These are phyloP conservation scores for Thymus mandschuricus DNA, from an alignment of 257 asterid genomes.

Conservation along the genomic window DNA sequence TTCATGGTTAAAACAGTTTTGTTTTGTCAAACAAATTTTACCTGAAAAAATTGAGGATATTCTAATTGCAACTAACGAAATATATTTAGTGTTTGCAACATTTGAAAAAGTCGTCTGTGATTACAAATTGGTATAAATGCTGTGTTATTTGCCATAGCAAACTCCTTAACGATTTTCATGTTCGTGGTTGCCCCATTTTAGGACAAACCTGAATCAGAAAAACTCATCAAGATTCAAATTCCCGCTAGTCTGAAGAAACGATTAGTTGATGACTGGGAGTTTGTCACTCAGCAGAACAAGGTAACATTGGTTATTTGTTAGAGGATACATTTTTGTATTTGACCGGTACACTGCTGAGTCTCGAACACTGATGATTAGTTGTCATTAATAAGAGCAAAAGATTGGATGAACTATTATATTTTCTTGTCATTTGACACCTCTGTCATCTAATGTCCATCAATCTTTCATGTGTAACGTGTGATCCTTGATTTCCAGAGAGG, in stretches of 20 bases:
- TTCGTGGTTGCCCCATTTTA: slow-evolving; percentile 37
- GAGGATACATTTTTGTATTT: neutral
- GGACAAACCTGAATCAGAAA: slow-evolving; percentile 61
- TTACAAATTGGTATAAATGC: neutral
- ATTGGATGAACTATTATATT: neutral
- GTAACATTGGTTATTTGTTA: slow-evolving; percentile 42
- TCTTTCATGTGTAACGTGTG: neutral
- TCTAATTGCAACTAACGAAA: neutral
- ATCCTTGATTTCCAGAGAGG: neutral
- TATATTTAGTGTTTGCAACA: neutral
- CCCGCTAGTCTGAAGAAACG: slow-evolving; percentile 78
- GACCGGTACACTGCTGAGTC: neutral
- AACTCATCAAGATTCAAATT: slow-evolving; percentile 66
- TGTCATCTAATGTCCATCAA: slow-evolving; percentile 8
- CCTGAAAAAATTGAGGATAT: neutral
- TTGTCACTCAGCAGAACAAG: slow-evolving; percentile 82
- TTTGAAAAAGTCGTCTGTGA: neutral
- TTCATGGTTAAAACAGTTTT: neutral
- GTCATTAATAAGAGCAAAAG: slow-evolving; percentile 10
- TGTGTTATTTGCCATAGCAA: neutral
- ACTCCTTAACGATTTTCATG: slow-evolving; percentile 17
- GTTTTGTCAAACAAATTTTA: neutral
- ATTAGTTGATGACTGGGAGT: slow-evolving; percentile 85
- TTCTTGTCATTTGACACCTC: neutral
- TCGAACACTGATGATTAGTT: slow-evolving; percentile 1